Evolutionary conservation across 352 stramenopile species (phyloP).

Genomic region (Globisporangium splendens): DNA sequence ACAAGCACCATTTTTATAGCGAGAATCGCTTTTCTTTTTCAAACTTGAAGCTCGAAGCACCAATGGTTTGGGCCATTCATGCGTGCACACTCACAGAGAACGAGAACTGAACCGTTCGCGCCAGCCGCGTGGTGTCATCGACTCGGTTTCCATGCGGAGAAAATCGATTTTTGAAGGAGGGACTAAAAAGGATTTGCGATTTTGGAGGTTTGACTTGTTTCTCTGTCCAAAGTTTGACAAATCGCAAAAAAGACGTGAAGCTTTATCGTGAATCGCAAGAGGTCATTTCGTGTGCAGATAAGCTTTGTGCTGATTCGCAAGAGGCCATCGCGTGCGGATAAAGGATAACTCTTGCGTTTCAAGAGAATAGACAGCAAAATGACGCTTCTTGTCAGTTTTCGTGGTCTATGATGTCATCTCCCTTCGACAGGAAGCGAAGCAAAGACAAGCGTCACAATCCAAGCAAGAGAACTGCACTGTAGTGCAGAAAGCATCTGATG

Average conservation of each 20-base stretch:
- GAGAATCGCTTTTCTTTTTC: slow-evolving; percentile 12
- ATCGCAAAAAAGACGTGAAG: not conserved
- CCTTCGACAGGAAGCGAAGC: not conserved
- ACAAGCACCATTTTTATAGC: slow-evolving; percentile 1
- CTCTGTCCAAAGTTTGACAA: not conserved
- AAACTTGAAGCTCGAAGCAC: slow-evolving; percentile 12
- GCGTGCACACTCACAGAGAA: not conserved
- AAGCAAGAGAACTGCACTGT: no score
- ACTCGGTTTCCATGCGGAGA: not conserved
- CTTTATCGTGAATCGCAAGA: not conserved
- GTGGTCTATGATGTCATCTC: not conserved
- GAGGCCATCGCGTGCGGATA: not conserved
- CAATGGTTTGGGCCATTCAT: not conserved
- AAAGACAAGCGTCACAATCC: not conserved
- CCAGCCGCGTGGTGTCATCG: slow-evolving; percentile 7
- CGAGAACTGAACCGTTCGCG: not conserved
- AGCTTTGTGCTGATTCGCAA: not conserved
- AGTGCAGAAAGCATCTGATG: no score
- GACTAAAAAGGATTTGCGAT: not conserved
- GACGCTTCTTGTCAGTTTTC: no score
- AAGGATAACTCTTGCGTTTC: slow-evolving; percentile 5
- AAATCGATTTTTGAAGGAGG: not conserved
- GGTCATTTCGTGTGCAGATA: not conserved
- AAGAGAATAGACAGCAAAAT: slow-evolving; percentile 1
- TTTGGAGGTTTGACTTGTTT: not conserved